Evolutionary conservation across 306 rosid species (phyloP).

Genomic region (Quercus dentata): DNA sequence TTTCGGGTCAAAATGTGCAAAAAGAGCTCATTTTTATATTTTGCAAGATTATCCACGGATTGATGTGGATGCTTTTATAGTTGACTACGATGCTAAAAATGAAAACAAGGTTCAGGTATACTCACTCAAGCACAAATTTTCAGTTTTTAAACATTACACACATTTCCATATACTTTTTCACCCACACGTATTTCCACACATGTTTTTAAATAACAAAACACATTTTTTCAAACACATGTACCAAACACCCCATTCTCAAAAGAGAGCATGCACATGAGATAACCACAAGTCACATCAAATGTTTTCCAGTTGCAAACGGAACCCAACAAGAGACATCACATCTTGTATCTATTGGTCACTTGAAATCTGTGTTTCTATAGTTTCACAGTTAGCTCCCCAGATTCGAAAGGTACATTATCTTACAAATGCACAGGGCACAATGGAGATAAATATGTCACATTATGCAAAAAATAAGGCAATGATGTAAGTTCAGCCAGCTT

Average conservation of each 20-base stretch:
- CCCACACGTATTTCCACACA: too few relatives aligned
- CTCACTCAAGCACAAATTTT: too few relatives aligned
- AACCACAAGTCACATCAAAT: not conserved
- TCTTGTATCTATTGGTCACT: not conserved
- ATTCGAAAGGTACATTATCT: not conserved
- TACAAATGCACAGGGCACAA: not conserved
- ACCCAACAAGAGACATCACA: not conserved
- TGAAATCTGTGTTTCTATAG: not conserved
- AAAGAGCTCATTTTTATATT: too few relatives aligned
- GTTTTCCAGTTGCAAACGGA: not conserved
- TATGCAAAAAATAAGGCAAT: not conserved
- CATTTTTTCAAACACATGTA: too few relatives aligned
- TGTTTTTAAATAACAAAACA: too few relatives aligned
- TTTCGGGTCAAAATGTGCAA: too few relatives aligned
- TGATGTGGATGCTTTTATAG: too few relatives aligned
- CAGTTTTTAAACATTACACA: too few relatives aligned
- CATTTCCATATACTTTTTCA: rapidly evolving
- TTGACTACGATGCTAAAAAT: too few relatives aligned
- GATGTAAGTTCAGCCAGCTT: not conserved
- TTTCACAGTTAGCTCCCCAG: not conserved
- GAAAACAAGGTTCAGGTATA: too few relatives aligned
- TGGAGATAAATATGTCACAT: not conserved
- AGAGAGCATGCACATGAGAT: not conserved
- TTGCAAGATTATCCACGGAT: too few relatives aligned
- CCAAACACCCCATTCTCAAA: too few relatives aligned